These are phyloP conservation scores for Fusarium continuum DNA, from an alignment of 2,329 filamentous ascomycete genomes.

Conservation along the genomic window DNA sequence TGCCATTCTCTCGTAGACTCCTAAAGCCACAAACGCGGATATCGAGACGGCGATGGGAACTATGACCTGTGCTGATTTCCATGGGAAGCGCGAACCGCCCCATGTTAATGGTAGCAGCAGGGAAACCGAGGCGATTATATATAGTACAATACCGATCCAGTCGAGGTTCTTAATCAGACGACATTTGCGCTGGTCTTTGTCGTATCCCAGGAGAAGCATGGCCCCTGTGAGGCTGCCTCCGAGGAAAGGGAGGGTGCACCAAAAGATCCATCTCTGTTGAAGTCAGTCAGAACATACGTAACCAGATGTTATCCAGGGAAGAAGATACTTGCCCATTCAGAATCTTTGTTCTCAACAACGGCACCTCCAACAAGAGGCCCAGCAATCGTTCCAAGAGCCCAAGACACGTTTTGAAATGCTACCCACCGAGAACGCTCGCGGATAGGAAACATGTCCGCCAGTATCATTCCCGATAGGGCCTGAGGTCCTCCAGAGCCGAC, in stretches of 20 bases:
- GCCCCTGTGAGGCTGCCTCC: constrained; percentile 36
- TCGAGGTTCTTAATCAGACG: constrained; percentile 56
- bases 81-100: constrained; percentile 33
- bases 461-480: constrained; percentile 47
- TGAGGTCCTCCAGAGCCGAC: constrained; percentile 49
- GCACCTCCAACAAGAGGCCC: constrained; percentile 42
- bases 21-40: constrained; percentile 52
- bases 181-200: constrained; percentile 7
- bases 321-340: constrained; percentile 34
- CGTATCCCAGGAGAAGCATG: constrained; percentile 43
- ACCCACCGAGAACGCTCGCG: constrained; percentile 54
- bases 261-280: constrained; percentile 49
- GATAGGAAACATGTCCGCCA: constrained; percentile 53
- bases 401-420: constrained; percentile 54
- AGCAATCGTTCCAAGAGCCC: constrained; percentile 64
- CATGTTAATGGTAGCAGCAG: constrained; percentile 31
- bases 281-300: not conserved
- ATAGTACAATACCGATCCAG: constrained; percentile 69
- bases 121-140: constrained; percentile 47
- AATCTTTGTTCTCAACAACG: constrained; percentile 26
- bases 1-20: constrained; percentile 27
- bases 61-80: constrained; percentile 52
- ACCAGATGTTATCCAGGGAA: not conserved
- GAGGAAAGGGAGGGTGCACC: constrained; percentile 48
- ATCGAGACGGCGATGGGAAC: constrained; percentile 67